These are phyloP conservation scores for Cladochytrium replicatum DNA, from an alignment of 192 early-diverging fungal genomes.

Conservation along the genomic window DNA sequence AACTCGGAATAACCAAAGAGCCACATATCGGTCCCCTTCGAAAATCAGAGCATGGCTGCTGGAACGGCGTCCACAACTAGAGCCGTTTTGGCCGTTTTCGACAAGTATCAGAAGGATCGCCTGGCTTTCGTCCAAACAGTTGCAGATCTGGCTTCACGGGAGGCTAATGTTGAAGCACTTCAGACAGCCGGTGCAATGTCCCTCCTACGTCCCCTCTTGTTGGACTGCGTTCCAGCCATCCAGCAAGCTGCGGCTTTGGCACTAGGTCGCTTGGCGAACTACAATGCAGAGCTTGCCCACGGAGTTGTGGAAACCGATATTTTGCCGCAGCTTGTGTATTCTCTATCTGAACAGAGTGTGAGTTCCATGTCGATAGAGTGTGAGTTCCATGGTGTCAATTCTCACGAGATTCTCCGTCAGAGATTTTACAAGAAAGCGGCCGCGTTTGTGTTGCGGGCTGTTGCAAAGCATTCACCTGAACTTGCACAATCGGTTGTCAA, in stretches of 20 bases:
- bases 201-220: constrained; percentile 40
- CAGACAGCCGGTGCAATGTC: constrained; percentile 38
- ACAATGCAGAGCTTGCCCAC: constrained; percentile 45
- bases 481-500: constrained; percentile 43
- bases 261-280: constrained; percentile 45
- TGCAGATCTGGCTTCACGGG: constrained; percentile 47
- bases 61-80: too few species aligned
- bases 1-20: too few species aligned
- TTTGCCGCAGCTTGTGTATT: constrained; percentile 42
- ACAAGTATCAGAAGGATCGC: constrained; percentile 48
- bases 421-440: constrained; percentile 52
- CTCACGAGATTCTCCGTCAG: too few species aligned
- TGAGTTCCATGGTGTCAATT: too few species aligned
- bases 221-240: constrained; percentile 45
- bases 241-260: constrained; percentile 52
- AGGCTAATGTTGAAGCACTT: constrained; percentile 46
- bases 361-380: constrained; percentile 3
- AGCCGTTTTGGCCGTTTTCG: constrained; percentile 39
- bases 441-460: constrained; percentile 46
- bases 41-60: too few species aligned
- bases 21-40: too few species aligned
- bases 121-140: constrained; percentile 48
- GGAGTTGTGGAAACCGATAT: constrained; percentile 45
- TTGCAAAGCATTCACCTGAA: constrained; percentile 46
- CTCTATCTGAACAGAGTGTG: constrained; percentile 43